A percentile compares a stretch with the other conserved stretches of the same genome.
phyloP scores from a whole-genome alignment of 2,329 filamentous ascomycete species.

The Colletotrichum orbiculare region DNA sequence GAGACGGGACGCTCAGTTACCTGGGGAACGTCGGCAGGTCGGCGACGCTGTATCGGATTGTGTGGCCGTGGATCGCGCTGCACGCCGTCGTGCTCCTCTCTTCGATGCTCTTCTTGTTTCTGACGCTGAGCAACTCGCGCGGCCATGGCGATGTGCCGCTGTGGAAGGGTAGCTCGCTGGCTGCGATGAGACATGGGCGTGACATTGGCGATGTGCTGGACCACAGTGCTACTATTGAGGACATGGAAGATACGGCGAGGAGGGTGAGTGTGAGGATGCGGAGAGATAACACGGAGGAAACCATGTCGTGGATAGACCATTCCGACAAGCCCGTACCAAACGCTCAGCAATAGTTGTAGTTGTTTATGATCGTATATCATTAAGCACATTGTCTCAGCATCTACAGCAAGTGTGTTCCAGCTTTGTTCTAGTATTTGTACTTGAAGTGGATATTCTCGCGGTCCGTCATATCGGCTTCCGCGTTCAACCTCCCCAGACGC shows the following conservation, averaged over 20 bases:
- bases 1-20: neutral
- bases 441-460: constrained; percentile 42
- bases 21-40: neutral
- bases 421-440: constrained; percentile 32
- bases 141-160: neutral
- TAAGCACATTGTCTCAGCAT: too few species aligned
- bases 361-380: accelerated
- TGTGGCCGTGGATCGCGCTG: constrained; percentile 25
- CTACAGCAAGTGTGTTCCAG: too few species aligned
- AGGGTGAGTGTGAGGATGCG: neutral
- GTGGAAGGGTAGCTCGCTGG: constrained; percentile 31
- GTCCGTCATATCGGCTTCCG: constrained; percentile 42
- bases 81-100: constrained; percentile 4
- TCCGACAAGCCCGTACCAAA: neutral
- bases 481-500: constrained; percentile 41
- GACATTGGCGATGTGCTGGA: constrained; percentile 6
- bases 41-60: constrained; percentile 8
- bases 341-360: neutral
- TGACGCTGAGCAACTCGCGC: neutral
- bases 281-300: neutral
- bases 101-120: neutral
- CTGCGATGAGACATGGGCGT: constrained; percentile 6
- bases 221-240: constrained; percentile 6
- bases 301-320: neutral
- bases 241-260: constrained; percentile 30